phyloP scores from a whole-genome alignment of 2,329 filamentous ascomycete species.

The Tolypocladium album region DNA sequence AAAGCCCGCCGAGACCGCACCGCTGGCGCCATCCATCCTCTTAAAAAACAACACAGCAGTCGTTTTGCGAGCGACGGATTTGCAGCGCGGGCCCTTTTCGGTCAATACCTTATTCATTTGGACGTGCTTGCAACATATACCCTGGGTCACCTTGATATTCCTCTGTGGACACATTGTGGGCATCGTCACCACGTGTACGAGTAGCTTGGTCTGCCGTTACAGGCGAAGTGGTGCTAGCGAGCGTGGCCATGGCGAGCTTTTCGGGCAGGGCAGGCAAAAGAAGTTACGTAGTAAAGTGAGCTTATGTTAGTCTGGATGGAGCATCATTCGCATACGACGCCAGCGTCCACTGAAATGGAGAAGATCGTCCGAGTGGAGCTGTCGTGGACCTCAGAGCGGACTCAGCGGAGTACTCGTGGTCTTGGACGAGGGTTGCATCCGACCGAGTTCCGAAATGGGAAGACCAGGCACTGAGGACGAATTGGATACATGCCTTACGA shows the following conservation, averaged over 20 bases:
- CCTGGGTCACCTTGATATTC: not conserved
- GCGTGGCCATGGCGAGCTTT: not conserved
- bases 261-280: too few species aligned
- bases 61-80: constrained; percentile 41
- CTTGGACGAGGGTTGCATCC: not conserved
- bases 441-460: not conserved
- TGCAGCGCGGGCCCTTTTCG: constrained; percentile 9
- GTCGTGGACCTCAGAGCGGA: too few species aligned
- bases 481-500: too few species aligned
- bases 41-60: not conserved
- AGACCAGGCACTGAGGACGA: not conserved
- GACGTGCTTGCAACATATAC: not conserved
- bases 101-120: not conserved
- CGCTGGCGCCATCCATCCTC: not conserved
- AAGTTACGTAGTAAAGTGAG: not conserved
- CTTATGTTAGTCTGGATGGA: not conserved
- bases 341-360: constrained; percentile 14
- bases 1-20: constrained; percentile 16
- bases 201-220: not conserved
- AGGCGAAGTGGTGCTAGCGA: not conserved
- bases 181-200: not conserved
- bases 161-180: not conserved
- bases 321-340: not conserved
- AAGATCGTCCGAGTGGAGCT: constrained; percentile 14
- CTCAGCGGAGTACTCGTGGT: not conserved